Conservation (phyloP, 1,284 basidiomycete genomes). For the Xanthoconium separans region DNA sequence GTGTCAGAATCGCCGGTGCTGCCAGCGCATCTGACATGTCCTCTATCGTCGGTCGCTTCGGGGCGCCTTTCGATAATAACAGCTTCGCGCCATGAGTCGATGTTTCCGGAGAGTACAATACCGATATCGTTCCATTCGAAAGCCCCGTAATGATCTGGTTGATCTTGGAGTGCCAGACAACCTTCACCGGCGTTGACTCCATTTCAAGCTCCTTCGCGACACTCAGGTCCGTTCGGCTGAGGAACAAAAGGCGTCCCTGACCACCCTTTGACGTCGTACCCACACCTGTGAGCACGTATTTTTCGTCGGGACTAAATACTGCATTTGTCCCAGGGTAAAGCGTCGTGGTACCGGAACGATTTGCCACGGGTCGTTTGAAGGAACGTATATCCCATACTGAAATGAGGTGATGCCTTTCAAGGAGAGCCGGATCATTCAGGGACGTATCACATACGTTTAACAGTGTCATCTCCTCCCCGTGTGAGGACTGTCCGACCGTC, state of each 20-base stretch:
- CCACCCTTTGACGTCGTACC: constrained; percentile 63
- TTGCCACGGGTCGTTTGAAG: constrained; percentile 83
- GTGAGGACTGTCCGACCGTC: constrained; percentile 83
- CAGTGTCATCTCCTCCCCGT: constrained; percentile 89
- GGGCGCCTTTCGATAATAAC: constrained; percentile 73
- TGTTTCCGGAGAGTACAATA: constrained; percentile 86
- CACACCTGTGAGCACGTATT: constrained; percentile 81
- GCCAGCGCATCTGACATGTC: constrained; percentile 83
- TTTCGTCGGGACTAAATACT: constrained; percentile 90
- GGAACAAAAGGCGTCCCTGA: constrained; percentile 72
- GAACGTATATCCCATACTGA: constrained; percentile 92
- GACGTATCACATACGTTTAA: constrained; percentile 72
- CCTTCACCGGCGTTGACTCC: constrained; percentile 81
- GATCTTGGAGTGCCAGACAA: constrained; percentile 95
- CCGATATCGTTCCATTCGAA: constrained; percentile 85
- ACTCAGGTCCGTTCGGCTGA: constrained; percentile 68
- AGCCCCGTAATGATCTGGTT: constrained; percentile 92
- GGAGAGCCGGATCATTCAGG: background rate
- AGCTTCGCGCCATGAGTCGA: constrained; percentile 93
- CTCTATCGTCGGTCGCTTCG: constrained; percentile 72
- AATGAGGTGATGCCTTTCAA: constrained; percentile 6
- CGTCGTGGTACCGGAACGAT: constrained; percentile 64
- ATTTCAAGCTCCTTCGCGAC: constrained; percentile 64
- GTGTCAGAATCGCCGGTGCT: constrained; percentile 85
- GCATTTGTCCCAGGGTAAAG: constrained; percentile 91